Conservation (phyloP, 2,329 filamentous ascomycete species). For the Madurella mycetomatis region DNA sequence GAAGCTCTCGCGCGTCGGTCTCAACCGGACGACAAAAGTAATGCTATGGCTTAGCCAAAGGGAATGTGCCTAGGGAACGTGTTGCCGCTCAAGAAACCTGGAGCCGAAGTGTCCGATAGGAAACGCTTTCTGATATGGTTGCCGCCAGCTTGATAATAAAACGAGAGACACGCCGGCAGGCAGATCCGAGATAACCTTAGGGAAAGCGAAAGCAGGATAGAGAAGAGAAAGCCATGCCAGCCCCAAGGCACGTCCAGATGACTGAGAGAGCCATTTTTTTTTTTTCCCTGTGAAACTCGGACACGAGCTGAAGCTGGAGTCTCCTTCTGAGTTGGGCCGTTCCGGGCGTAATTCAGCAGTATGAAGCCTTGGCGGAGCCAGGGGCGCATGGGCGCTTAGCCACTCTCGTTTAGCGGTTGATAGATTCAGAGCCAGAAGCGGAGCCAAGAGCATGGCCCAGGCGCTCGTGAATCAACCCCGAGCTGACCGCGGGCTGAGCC, state of each 20-base stretch:
- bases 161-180: conserved; percentile 13
- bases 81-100: neutral
- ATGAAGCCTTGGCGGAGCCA: neutral
- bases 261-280: neutral
- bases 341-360: neutral
- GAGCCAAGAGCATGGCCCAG: neutral
- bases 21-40: neutral
- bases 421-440: conserved; percentile 1
- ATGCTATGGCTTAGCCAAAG: neutral
- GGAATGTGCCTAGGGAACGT: too few relatives aligned
- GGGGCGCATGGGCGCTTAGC: neutral
- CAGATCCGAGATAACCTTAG: neutral
- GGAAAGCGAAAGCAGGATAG: neutral
- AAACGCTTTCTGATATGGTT: neutral
- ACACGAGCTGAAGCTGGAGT: conserved; percentile 6
- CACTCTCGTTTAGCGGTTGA: neutral
- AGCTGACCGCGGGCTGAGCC: neutral
- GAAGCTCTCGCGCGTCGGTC: too few relatives aligned
- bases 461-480: neutral
- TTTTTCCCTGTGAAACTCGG: too few relatives aligned
- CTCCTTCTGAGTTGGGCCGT: neutral
- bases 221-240: neutral
- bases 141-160: conserved; percentile 8
- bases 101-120: neutral
- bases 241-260: neutral